These are phyloP conservation scores for Melanogaster broomeanus DNA, from an alignment of 768 basidiomycete species.

Conservation along the genomic window DNA sequence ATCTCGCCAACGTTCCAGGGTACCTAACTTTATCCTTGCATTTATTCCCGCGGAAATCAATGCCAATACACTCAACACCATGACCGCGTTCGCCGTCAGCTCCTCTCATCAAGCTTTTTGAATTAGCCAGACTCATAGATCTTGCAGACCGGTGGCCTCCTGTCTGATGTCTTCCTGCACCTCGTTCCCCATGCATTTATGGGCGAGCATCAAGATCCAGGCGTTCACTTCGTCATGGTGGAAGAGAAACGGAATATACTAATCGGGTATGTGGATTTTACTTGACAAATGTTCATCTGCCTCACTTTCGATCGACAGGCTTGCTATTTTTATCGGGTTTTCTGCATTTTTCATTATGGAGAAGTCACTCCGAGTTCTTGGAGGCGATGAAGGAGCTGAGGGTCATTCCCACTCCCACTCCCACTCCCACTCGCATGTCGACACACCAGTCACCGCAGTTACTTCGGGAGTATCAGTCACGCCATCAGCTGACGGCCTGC, in stretches of 20 bases:
- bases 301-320: conserved; percentile 39
- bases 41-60: conserved; percentile 91
- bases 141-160: conserved; percentile 78
- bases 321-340: conserved; percentile 85
- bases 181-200: conserved; percentile 91
- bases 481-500: conserved; percentile 47
- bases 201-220: conserved; percentile 76
- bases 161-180: conserved; percentile 92
- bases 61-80: conserved; percentile 83
- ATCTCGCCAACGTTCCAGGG: conserved; percentile 44
- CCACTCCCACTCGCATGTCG: conserved; percentile 54
- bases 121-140: conserved; percentile 19
- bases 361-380: conserved; percentile 82
- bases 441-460: conserved; percentile 32
- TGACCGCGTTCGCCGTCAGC: conserved; percentile 90
- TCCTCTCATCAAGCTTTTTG: conserved; percentile 4
- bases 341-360: conserved; percentile 93
- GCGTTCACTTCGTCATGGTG: conserved; percentile 79
- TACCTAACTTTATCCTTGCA: conserved; percentile 93
- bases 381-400: conserved; percentile 52
- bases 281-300: not conserved
- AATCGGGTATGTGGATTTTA: conserved; percentile 61
- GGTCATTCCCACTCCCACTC: conserved; percentile 62
- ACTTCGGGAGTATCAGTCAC: conserved; percentile 51
- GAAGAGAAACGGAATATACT: conserved; percentile 91